phyloP scores from a whole-genome alignment of 208 protist genomes.

The Leishmania amazonensis region DNA sequence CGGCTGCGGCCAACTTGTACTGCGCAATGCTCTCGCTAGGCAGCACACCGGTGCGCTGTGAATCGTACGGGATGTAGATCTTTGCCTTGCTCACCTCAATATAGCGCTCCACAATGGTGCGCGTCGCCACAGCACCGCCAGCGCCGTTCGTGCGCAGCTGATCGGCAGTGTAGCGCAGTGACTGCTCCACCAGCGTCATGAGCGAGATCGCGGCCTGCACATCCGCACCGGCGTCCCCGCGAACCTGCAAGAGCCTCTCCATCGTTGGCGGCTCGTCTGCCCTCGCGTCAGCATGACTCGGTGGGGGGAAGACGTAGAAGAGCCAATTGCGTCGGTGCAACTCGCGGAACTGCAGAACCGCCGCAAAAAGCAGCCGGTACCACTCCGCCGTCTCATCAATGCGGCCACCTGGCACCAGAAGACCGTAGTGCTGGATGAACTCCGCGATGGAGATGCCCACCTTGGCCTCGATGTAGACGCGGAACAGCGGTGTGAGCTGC shows the following conservation, averaged over 20 bases:
- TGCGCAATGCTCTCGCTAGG: conserved; percentile 33
- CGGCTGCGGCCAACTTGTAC: conserved; percentile 25
- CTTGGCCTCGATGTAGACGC: conserved; percentile 49
- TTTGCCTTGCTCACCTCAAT: conserved; percentile 38
- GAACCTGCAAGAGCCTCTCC: conserved; percentile 29
- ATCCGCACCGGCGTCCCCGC: conserved; percentile 5
- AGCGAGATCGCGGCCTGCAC: conserved; percentile 7
- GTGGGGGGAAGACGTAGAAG: conserved; percentile 50
- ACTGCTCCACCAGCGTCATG: conserved; percentile 25
- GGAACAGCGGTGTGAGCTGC: conserved; percentile 39
- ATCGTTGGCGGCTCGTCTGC: conserved; percentile 37
- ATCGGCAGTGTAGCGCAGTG: conserved; percentile 32
- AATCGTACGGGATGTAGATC: conserved; percentile 49
- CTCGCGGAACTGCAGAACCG: conserved; percentile 50
- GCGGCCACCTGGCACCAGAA: conserved; percentile 38
- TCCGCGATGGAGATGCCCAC: conserved; percentile 47
- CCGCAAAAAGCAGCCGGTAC: conserved; percentile 39
- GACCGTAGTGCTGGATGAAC: conserved; percentile 45
- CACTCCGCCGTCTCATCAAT: conserved; percentile 44
- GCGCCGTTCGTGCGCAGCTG: conserved; percentile 23
- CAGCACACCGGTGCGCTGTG: conserved; percentile 30
- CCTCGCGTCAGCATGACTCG: background rate
- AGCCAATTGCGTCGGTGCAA: conserved; percentile 47
- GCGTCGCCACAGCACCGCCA: conserved; percentile 10
- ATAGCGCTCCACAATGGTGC: conserved; percentile 46